Evolutionary conservation across 306 rosid species (phyloP).

Genomic region (Calophaca sinica): DNA sequence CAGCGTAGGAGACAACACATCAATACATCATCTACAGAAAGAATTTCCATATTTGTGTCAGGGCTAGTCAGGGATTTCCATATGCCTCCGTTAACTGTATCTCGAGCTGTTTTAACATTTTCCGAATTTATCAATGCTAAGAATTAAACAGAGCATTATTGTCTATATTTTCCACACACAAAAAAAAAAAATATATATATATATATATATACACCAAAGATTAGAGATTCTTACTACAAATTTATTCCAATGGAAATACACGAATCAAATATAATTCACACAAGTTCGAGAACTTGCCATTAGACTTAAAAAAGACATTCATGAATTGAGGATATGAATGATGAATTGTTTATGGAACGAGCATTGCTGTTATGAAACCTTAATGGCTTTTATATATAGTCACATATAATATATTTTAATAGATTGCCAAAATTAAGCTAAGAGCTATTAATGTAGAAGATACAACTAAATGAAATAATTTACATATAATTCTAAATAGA

Average conservation of each 20-base stretch:
- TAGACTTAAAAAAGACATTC: background rate
- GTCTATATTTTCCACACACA: background rate
- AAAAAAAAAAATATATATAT: too few relatives aligned
- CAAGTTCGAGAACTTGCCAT: background rate
- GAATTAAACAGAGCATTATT: background rate
- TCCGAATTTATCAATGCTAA: background rate
- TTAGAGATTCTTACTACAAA: background rate
- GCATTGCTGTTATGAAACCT: background rate
- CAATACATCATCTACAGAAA: background rate
- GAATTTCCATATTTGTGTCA: background rate
- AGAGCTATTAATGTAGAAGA: slow-evolving; percentile 25
- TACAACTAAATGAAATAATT: slow-evolving; percentile 48
- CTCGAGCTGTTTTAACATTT: background rate
- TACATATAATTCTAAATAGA: slow-evolving; percentile 51
- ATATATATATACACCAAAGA: background rate
- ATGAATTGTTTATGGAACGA: background rate
- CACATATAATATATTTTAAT: background rate
- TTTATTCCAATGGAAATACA: background rate
- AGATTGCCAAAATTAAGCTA: slow-evolving; percentile 25
- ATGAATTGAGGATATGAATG: background rate
- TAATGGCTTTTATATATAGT: background rate
- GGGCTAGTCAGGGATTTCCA: too few relatives aligned
- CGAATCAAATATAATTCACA: background rate
- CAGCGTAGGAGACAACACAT: background rate
- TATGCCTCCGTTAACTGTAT: background rate